Base-by-base conservation (phyloP, 1,284 basidiomycete species). In the Volvariella surrecta region DNA sequence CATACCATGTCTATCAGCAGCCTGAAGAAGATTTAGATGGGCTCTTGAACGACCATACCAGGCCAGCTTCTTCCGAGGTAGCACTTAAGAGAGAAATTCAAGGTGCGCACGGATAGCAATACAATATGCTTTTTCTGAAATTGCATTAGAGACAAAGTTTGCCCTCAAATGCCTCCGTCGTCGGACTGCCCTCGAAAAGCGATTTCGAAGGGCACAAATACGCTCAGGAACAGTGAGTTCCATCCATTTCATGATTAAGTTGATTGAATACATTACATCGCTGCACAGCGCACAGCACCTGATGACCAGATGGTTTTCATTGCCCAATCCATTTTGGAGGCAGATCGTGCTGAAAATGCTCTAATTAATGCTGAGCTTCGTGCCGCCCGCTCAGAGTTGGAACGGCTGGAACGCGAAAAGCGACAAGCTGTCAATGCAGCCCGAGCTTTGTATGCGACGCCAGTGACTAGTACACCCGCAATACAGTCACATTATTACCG, bases 1-100 rank as follows among this genome's bases (percentile, higher is more conserved):
- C 85, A 0, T 89, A 84, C 56, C 85, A 89, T 55, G 61, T 89
- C 42, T 86, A 80, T 51, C 81, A 83, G 50, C 79, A 84, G 45
- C 84, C 84, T 0, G 61, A 61, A 45, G 76, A 79, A 35, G 86
- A 88, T 52, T 51, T 84, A 46, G 58, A 61, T 15, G 32, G 51
- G 7, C 42, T 68, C 40, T 51, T 46, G 39, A 59, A 55, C 18
- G 17, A 67, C 61, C 45, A 62, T 64, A 34, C 85, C 86, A 57
- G 73, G 77, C 4, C 84, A 83, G 78, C 68, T 50, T 72, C 73
- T 1, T 64, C 59, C 8, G 66, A 70, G 40, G 53, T 59, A 21
- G 66, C 71, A 43, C 53, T 71, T 13, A 58, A 59, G 44, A 63
- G 70, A 42, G 79, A 83, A 54, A 70, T 82, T 52, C 62, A 64